Base-by-base conservation (phyloP, 176 grass and related monocot species). In the Hsuehochloa calcarea region DNA sequence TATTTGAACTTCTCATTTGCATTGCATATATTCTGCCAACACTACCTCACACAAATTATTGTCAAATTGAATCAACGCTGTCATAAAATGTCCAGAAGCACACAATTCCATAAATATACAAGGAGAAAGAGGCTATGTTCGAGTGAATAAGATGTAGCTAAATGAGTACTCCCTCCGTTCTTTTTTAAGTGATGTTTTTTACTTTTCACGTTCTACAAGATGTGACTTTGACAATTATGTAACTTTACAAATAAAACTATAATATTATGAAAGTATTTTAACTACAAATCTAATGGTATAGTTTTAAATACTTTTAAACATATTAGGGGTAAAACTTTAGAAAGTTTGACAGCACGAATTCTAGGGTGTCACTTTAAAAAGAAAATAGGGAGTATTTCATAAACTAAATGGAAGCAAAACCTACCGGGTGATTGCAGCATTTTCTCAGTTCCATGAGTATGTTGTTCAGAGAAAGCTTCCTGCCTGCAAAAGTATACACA, bases 351-450 rank as follows among this genome's bases (percentile, higher is more conserved):
- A 2, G 31, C 31, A 34, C 31, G 2, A 34, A 34, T 34, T 34
- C 31, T 34, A 34, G 31, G 31, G 31, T 29, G 29, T 34, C 31
- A 34, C 31, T 34, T 34, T 2, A 34, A 34, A 34, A 34, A 34
- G 31, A 34, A 34, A 34, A 34, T 34, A 34, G 31, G 29, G 27
- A 55, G 72, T 77, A 26, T 51, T 60, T 74, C n/a, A 51, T 69
- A 61, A 62, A 75, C 27, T 68, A 62, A 65, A 64, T 62, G 34
- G 20, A 77, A 73, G 43, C 14, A 70, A 83, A 78, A 80, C 47
- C 25, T 88, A 94, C 92, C 54, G 90, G 87, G 15, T 94, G 92
- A 85, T 92, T 90, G 54, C 90, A 92, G 80, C 90, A 94, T 86
- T 94, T 94, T 59, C 80, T 82, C 78, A 92, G 22, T 37, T 80